Evolutionary conservation across 768 basidiomycete genomes (phyloP), one percentile per base, ranked within the genome.

Genomic region (Tylopilus sp.): DNA sequence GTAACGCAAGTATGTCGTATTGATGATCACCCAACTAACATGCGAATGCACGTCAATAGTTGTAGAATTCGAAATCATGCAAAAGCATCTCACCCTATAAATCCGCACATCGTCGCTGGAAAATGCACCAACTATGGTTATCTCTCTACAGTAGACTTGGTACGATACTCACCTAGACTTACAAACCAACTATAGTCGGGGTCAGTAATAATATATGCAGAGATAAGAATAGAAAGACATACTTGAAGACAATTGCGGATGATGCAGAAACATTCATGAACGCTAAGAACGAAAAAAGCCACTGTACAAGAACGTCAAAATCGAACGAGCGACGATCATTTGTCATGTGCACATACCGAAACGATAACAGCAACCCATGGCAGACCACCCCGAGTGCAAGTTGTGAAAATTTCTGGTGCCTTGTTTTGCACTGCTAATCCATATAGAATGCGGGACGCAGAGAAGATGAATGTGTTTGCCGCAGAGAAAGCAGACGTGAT

Each of bases 1-100:
- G 75, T 86, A 90, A 68, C 71, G 80, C 48, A 88, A 60, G 71
- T 86, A 92, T 12, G 88, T 88, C 25, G 86, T 50, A 65, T 85
- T 85, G 67, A 88, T 82, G 38, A 77, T 64, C 52, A 75, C 74
- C 86, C 87, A 89, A 45, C 78, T 72, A n/a, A n/a, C n/a, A 74
- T 72, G 23, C 15, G 17, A 44, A 28, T n/a, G 31, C n/a, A 73
- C 83, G 69, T 46, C 85, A 89, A 40, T 79, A 76, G 28, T 20
- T 7, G 20, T 23, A 59, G 79, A 82, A 35, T 7, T 17, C 15
- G n/a, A 17, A n/a, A n/a, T n/a, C 3, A n/a, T 17, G 15, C 7
- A 17, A n/a, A 17, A 10, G 13, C 33, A 50, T 31, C 17, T 47
- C 22, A 56, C 57, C 58, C 57, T 57, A 84, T 74, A 71, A 88